Evolutionary conservation across 2,329 filamentous ascomycete genomes (phyloP).

Genomic region (Pseudogymnoascus sp.): DNA sequence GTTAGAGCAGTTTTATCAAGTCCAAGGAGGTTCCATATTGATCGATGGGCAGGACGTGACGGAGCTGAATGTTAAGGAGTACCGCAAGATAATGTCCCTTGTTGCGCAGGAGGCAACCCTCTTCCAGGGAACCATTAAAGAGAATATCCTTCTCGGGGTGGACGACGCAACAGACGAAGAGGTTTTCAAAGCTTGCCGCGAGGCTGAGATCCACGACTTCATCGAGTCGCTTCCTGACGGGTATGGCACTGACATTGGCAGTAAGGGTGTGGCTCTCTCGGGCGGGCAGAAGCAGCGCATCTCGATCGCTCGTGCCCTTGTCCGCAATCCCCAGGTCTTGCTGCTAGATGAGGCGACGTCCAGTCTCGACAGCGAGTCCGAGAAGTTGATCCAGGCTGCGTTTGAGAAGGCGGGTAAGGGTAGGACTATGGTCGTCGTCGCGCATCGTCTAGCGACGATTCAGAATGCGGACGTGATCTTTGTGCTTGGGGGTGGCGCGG

Average conservation of each 20-base stretch:
- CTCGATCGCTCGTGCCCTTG: conserved; percentile 47
- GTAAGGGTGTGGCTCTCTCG: conserved; percentile 40
- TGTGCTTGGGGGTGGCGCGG: conserved; percentile 51
- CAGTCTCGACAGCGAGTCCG: conserved; percentile 49
- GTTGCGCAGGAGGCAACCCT: conserved; percentile 71
- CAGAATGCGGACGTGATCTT: conserved; percentile 77
- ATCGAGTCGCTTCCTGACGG: conserved; percentile 46
- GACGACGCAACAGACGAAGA: conserved; percentile 33
- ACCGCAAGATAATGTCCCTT: conserved; percentile 59
- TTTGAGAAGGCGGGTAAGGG: conserved; percentile 58
- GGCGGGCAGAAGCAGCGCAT: conserved; percentile 52
- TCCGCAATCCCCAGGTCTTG: conserved; percentile 45
- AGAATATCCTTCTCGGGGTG: conserved; percentile 64
- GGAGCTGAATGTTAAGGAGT: conserved; percentile 52
- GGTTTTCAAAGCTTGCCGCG: conserved; percentile 40
- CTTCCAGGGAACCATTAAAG: conserved; percentile 60
- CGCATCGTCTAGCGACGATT: conserved; percentile 69
- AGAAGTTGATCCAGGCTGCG: conserved; percentile 55
- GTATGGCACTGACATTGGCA: conserved; percentile 41
- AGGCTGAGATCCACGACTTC: conserved; percentile 48
- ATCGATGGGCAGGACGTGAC: conserved; percentile 57
- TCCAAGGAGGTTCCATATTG: conserved; percentile 56
- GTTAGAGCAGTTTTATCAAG: conserved; percentile 61
- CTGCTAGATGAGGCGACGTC: conserved; percentile 55
- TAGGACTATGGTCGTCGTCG: conserved; percentile 66